phyloP scores from a whole-genome alignment of 2,329 filamentous ascomycete genomes.

The Claviceps digitariae region DNA sequence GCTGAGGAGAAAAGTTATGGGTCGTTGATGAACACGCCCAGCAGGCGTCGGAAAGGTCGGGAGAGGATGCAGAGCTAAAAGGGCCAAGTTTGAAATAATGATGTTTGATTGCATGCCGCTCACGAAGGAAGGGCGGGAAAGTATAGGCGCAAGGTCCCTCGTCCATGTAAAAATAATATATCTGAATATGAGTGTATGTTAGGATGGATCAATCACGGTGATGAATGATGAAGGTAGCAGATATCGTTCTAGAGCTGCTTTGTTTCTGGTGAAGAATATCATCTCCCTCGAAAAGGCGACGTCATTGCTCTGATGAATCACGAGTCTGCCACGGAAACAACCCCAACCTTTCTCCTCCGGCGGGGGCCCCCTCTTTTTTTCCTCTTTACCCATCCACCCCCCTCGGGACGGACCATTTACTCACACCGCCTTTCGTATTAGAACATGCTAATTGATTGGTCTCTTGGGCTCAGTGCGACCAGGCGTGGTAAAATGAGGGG shows the following conservation, averaged over 20 bases:
- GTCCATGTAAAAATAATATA: background rate
- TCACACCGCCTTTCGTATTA: constrained; percentile 2
- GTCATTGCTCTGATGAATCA: too few species aligned
- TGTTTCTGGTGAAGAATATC: too few species aligned
- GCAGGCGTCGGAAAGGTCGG: constrained; percentile 24
- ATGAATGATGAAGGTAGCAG: too few species aligned
- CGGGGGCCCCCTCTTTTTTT: too few species aligned
- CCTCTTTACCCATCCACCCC: too few species aligned
- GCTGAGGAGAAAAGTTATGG: constrained; percentile 17
- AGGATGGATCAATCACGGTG: too few species aligned
- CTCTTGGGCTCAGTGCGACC: background rate
- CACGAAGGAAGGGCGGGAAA: background rate
- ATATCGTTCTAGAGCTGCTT: too few species aligned
- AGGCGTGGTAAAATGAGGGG: background rate
- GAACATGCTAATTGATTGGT: too few species aligned
- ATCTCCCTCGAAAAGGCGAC: too few species aligned
- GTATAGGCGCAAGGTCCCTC: background rate
- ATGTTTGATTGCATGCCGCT: background rate
- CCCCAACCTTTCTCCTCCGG: too few species aligned
- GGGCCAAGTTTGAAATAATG: constrained; percentile 1
- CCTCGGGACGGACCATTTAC: background rate
- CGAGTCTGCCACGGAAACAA: too few species aligned
- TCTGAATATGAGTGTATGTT: too few species aligned
- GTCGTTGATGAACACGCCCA: constrained; percentile 21
- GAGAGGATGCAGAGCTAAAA: constrained; percentile 11